Percentiles rank a stretch among this genome's conserved stretches.
Conservation (phyloP, 1,284 basidiomycete species). For the Laetiporus sulphureus region DNA sequence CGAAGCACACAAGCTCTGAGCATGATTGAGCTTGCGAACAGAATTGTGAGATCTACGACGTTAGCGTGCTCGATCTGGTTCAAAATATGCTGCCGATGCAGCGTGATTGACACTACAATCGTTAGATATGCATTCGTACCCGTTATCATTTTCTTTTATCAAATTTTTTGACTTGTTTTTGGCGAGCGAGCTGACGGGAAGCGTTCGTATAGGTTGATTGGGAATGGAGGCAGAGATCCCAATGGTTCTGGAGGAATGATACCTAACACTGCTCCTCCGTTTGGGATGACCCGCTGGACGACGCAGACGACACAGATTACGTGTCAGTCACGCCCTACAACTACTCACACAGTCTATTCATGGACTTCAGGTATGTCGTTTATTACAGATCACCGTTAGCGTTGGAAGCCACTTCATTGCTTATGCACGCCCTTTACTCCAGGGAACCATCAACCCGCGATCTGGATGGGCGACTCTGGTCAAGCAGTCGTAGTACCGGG, state of each 20-base stretch:
- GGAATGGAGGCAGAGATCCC: slow-evolving; percentile 65
- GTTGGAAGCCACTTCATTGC: too few species aligned
- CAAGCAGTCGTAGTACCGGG: slow-evolving; percentile 62
- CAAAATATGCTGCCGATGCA: too few species aligned
- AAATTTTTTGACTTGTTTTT: too few species aligned
- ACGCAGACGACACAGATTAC: slow-evolving; percentile 65
- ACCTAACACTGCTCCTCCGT: slow-evolving; percentile 70
- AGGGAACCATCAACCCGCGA: slow-evolving; percentile 79
- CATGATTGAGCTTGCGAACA: too few species aligned
- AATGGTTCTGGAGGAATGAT: slow-evolving; percentile 67
- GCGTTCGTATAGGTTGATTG: slow-evolving; percentile 54
- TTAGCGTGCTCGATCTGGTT: not conserved
- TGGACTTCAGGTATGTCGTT: too few species aligned
- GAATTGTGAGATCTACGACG: not conserved
- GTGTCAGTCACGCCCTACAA: slow-evolving; percentile 79
- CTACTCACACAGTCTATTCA: slow-evolving; percentile 52
- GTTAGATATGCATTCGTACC: too few species aligned
- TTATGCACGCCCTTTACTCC: too few species aligned
- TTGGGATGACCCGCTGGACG: slow-evolving; percentile 78
- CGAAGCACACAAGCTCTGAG: slow-evolving; percentile 25
- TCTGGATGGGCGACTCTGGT: slow-evolving; percentile 87
- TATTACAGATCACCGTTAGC: too few species aligned
- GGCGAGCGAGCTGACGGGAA: too few species aligned
- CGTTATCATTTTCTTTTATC: too few species aligned
- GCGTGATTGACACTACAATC: too few species aligned